Conservation (phyloP, 768 basidiomycete genomes). For the Calvatia gigantea region DNA sequence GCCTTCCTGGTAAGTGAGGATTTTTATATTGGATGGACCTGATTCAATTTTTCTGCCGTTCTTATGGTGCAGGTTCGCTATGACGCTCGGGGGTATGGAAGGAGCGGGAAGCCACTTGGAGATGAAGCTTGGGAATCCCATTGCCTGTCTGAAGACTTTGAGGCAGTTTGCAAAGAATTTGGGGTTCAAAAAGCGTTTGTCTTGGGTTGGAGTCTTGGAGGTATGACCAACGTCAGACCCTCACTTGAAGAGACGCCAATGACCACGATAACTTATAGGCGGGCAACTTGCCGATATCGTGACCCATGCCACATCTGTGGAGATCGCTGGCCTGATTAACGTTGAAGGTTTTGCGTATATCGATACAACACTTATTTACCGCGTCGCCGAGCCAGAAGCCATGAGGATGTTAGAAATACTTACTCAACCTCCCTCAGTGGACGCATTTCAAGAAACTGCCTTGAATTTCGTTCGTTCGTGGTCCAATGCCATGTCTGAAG, state of each 20-base stretch:
- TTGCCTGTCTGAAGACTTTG: slow-evolving; percentile 28
- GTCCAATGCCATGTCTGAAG: slow-evolving; percentile 14
- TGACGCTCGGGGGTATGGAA: slow-evolving; percentile 30
- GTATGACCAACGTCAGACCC: not conserved
- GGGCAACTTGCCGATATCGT: slow-evolving; percentile 24
- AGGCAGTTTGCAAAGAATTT: slow-evolving; percentile 27
- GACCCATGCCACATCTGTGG: slow-evolving; percentile 21
- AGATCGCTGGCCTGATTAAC: slow-evolving; percentile 25
- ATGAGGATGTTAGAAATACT: slow-evolving; percentile 18
- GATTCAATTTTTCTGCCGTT: too few species aligned
- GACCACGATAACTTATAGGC: not conserved
- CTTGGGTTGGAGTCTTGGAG: slow-evolving; percentile 27
- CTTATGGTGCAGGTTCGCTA: too few species aligned
- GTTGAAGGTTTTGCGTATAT: slow-evolving; percentile 25
- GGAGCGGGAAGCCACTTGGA: slow-evolving; percentile 24
- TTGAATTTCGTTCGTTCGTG: slow-evolving; percentile 18
- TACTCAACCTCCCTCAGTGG: slow-evolving; percentile 19
- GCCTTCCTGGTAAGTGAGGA: slow-evolving; percentile 20
- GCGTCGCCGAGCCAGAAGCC: slow-evolving; percentile 16
- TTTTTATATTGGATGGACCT: not conserved
- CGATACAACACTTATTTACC: slow-evolving; percentile 16
- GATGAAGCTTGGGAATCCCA: slow-evolving; percentile 24
- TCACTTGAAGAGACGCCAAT: not conserved
- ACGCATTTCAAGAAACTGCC: slow-evolving; percentile 21
- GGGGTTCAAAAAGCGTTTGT: slow-evolving; percentile 25